These are phyloP conservation scores for Trypanosoma lewisi DNA, from an alignment of 208 protist genomes.

Conservation along the genomic window DNA sequence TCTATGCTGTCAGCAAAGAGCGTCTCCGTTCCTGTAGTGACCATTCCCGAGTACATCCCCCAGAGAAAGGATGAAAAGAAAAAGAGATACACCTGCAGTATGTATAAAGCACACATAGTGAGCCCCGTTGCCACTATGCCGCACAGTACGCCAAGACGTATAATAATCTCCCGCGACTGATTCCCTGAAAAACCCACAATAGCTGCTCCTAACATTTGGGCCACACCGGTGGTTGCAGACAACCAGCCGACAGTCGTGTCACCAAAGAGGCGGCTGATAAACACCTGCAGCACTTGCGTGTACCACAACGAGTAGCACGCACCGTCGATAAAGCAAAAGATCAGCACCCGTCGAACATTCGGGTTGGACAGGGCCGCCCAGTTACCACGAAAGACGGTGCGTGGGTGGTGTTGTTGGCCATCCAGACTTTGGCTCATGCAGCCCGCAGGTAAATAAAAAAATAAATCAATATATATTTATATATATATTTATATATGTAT, in stretches of 20 bases:
- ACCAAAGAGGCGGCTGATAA: slow-evolving; percentile 32
- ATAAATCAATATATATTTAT: background rate
- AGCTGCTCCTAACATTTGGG: slow-evolving; percentile 41
- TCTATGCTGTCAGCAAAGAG: slow-evolving; percentile 66
- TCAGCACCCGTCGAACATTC: slow-evolving; percentile 39
- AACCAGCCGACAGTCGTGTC: slow-evolving; percentile 33
- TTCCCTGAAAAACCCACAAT: slow-evolving; percentile 23
- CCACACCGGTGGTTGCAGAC: slow-evolving; percentile 29
- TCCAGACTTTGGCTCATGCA: background rate
- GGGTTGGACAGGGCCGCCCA: slow-evolving; percentile 20
- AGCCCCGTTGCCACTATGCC: slow-evolving; percentile 23
- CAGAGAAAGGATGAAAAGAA: slow-evolving; percentile 37
- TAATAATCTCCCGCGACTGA: slow-evolving; percentile 22
- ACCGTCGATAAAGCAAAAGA: slow-evolving; percentile 51
- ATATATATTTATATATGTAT: slow-evolving; percentile 11
- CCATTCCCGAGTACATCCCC: slow-evolving; percentile 44
- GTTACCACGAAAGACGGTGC: background rate
- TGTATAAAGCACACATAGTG: slow-evolving; percentile 4
- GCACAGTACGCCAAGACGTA: slow-evolving; percentile 26
- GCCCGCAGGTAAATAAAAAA: slow-evolving; percentile 1
- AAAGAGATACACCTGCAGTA: slow-evolving; percentile 14
- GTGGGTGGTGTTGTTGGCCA: background rate
- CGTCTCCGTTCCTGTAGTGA: slow-evolving; percentile 46
- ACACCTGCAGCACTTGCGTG: slow-evolving; percentile 39
- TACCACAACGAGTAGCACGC: slow-evolving; percentile 50